phyloP scores from a whole-genome alignment of 768 basidiomycete genomes.

The Kwoniella sp. region DNA sequence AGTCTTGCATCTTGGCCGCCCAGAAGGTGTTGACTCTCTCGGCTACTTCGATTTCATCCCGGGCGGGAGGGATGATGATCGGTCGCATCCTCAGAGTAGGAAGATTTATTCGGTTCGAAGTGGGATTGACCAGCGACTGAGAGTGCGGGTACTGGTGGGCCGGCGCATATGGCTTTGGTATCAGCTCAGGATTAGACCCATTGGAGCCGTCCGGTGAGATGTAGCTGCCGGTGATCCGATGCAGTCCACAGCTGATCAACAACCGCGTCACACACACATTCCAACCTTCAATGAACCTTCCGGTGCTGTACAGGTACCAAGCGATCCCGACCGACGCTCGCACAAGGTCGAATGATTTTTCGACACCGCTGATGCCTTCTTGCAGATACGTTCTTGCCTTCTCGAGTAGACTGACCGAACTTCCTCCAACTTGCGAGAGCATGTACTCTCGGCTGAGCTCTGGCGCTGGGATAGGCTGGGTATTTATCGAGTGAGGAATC shows the following conservation, averaged over 20 bases:
- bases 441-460: constrained; percentile 11
- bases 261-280: constrained; percentile 37
- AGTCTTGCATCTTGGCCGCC: constrained; percentile 47
- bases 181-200: constrained; percentile 4
- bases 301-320: constrained; percentile 31
- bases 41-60: constrained; percentile 41
- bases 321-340: constrained; percentile 41
- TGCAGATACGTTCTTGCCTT: constrained; percentile 36
- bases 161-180: constrained; percentile 26
- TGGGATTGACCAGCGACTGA: not conserved
- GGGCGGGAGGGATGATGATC: constrained; percentile 38
- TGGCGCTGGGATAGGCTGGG: not conserved
- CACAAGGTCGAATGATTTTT: constrained; percentile 40
- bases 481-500: constrained; percentile 8
- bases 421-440: constrained; percentile 24
- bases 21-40: constrained; percentile 44
- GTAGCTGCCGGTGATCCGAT: constrained; percentile 33
- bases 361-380: constrained; percentile 33
- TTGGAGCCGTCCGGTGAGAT: constrained; percentile 16
- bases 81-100: constrained; percentile 33
- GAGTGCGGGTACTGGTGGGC: constrained; percentile 22
- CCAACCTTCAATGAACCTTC: constrained; percentile 46
- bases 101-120: constrained; percentile 1
- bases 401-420: constrained; percentile 20
- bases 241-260: constrained; percentile 42